Evolutionary conservation across 1,139 yeast genomes (phyloP).

Genomic region (Candida tetrigidarum): DNA sequence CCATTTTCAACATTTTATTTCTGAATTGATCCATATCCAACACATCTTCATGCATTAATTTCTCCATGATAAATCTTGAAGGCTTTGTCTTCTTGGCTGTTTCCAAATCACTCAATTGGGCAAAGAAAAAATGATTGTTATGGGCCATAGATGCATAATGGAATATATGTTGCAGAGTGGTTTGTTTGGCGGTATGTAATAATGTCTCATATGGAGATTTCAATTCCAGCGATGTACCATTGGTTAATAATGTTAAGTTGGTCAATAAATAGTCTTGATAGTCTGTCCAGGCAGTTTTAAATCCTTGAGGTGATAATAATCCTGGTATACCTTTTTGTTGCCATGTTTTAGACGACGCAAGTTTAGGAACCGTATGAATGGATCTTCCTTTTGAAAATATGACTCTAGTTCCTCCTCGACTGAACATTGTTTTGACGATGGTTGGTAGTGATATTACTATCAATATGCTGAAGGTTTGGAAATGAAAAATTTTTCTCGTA

Average conservation of each 20-base stretch:
- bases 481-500: conserved; percentile 7
- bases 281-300: conserved; percentile 76
- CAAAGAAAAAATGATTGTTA: conserved; percentile 88
- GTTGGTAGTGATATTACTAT: no score
- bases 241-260: conserved; percentile 73
- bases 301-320: conserved; percentile 70
- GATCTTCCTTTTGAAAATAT: conserved; percentile 26
- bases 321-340: conserved; percentile 70
- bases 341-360: conserved; percentile 35
- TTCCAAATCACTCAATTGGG: conserved; percentile 53
- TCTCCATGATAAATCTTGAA: conserved; percentile 51
- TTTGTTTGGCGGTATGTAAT: conserved; percentile 70
- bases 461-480: not conserved
- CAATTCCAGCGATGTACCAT: conserved; percentile 80
- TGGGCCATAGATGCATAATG: conserved; percentile 92
- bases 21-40: conserved; percentile 56
- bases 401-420: conserved; percentile 8
- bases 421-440: conserved; percentile 1
- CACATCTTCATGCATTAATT: conserved; percentile 41
- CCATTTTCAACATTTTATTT: conserved; percentile 55
- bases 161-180: conserved; percentile 72
- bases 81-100: conserved; percentile 46
- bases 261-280: conserved; percentile 73
- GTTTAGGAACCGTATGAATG: conserved; percentile 69
- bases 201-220: conserved; percentile 79